Evolutionary conservation across 306 rosid genomes (phyloP), one percentile per base, ranked within the genome.

Genomic region (Astragalus membranaceus): DNA sequence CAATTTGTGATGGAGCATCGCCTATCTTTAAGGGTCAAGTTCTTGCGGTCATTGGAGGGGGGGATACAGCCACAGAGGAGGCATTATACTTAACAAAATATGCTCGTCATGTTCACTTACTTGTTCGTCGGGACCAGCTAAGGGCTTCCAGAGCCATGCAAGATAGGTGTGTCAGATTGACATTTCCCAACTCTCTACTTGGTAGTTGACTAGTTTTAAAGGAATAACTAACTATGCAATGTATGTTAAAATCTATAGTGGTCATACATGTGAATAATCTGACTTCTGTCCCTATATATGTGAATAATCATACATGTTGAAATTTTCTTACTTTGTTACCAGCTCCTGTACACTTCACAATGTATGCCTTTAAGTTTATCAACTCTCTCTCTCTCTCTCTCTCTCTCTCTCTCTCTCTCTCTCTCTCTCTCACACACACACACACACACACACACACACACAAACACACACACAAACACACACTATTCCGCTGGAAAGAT

Each of bases 91-190:
- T 93, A 60, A 93, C 98, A 41, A 93, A 93, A 78, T 93, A 90
- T 81, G 98, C 97, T 74, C 85, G 90, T 58, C 96, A 88, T 78
- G 89, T 90, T 63, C 98, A 90, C 75, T 80, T 93, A 54, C 97
- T 93, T 82, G 96, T 88, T 64, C 94, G 98, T 11, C 78, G 79
- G 70, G 94, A 93, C 70, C 90, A 88, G 50, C 82, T 93, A 49
- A 88, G 92, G 83, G 97, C 98, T 81, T 93, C 98, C 50, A 90
- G 47, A 88, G 96, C 98, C 54, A 93, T 93, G 98, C 98, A 90
- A 78, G 98, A 93, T 81, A 88, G 98, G 98, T 93, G 82, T 81
- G 86, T 80, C 50, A 58, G 78, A 79, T 77, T 55, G 65, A 70
- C 37, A 67, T 44, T 60, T 80, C 39, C 37, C 32, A 39, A 60